These are phyloP conservation scores for Casuarina equisetifolia DNA, from an alignment of 306 rosid species.

Conservation along the genomic window DNA sequence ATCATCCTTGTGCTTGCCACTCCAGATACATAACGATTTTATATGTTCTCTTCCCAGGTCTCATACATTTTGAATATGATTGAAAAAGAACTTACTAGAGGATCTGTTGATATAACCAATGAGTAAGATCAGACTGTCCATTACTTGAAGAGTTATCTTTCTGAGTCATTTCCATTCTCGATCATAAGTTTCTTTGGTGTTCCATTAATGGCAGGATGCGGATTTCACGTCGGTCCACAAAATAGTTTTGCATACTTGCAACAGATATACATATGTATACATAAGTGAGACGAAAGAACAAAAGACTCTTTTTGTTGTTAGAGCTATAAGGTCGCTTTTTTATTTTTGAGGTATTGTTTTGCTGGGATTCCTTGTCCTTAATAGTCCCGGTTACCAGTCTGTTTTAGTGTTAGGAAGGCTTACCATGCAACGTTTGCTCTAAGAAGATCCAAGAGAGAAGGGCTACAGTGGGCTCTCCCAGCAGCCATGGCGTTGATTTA, in stretches of 20 bases:
- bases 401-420: no score
- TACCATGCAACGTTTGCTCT: no score
- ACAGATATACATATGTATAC: neutral
- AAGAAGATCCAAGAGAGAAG: no score
- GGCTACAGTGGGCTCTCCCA: no score
- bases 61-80: constrained; percentile 50
- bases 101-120: constrained; percentile 19
- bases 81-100: constrained; percentile 37
- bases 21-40: neutral
- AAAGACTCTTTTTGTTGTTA: no score
- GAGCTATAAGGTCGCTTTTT: no score
- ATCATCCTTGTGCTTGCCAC: neutral
- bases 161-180: neutral
- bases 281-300: neutral
- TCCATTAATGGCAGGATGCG: neutral
- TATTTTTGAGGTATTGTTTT: no score
- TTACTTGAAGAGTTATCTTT: neutral
- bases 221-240: neutral
- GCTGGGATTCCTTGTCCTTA: no score
- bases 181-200: neutral
- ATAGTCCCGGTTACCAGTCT: no score
- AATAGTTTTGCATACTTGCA: neutral
- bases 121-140: neutral
- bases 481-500: no score
- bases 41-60: constrained; percentile 44